Base-by-base conservation (phyloP, 2,329 filamentous ascomycete species). In the Trichocomaceae sp. region DNA sequence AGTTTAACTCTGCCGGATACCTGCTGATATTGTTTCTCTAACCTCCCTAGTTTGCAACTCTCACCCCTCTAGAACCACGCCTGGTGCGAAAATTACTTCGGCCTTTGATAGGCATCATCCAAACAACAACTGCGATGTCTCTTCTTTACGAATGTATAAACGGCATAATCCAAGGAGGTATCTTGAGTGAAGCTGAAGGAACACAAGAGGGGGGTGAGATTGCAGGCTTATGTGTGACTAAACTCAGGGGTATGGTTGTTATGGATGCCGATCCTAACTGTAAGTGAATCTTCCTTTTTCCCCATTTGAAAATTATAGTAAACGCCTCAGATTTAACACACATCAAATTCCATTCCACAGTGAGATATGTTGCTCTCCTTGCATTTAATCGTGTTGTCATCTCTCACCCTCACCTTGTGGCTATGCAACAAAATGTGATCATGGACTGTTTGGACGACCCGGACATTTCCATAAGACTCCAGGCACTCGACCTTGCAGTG, bases 91-190 rank as follows among this genome's bases (percentile, higher is more conserved):
- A 99, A 70, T 77, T 99, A 15, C 75, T 97, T 29, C 90, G 92
- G 7, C 93, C 93, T 15, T 76, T 99, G 58, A 96, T 90, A 0
- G 90, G 88, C 61, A 86, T 99, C 47, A 97, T 99, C 60, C 86
- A 89, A 63, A 96, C 91, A 0, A 99, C 93, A 0, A 87, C 88
- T 5, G 93, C 93, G 26, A 97, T 97, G 93, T 97, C 93, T n/a
- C 74, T 99, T 26, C 75, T 97, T 5, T 99, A 99, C 64, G 93
- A 99, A 72, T 99, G 93, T 67, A 96, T 99, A 72, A 96, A 95
- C 69, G 93, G 93, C 22, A 95, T 99, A 59, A 96, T 99, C 57
- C 91, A 96, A 69, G 93, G 93, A 26, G 93, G 93, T 0, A 96
- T 99, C 55, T 76, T 99, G 49, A 88, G 90, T 31, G 88, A 86